Base-by-base conservation (phyloP, 192 early-diverging fungal genomes). In the Cetraspora pellucida region DNA sequence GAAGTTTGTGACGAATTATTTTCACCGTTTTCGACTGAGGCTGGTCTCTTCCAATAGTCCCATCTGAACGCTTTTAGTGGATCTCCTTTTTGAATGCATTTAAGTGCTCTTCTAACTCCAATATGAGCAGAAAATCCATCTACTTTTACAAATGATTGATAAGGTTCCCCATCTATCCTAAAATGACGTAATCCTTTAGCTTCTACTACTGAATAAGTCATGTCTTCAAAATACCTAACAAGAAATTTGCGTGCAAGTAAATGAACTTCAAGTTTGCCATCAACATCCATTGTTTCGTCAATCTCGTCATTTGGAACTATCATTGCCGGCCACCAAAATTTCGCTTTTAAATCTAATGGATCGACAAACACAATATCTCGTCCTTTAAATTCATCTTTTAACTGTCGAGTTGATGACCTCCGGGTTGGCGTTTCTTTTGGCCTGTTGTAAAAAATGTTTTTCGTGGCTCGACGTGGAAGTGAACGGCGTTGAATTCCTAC, bases 161-260 rank as follows among this genome's bases (percentile, higher is more conserved):
- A 65, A 10, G 63, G 63, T n/a, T 65, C 31, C 19, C 13, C 63
- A 17, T 65, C 31, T 65, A 37, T 28, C 10, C n/a, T 21, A 65
- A 65, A 65, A n/a, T 65, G 63, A 10, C 37, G 30, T 9, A 65
- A 37, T n/a, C 63, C 63, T 65, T 44, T 65, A 3, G 28, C 17
- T 43, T 65, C 63, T 9, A 65, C 63, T 10, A 65, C 63, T 0
- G 63, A 65, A n/a, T 65, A 65, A 6, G 63, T 65, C 63, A 65
- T 65, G 10, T 65, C 63, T 44, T 65, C 63, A 65, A 65, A 65
- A 65, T 65, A 65, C n/a, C 63, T 65, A 21, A 65, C 63, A 65
- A 65, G 63, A 44, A 65, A 65, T 65, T 65, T 65, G 10, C 63
- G 30, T 0, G 28, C 37, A 65, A 65, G 63, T 43, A 65, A 65